Evolutionary conservation across 352 stramenopile genomes (phyloP).

Genomic region (Phytophthora citricola): DNA sequence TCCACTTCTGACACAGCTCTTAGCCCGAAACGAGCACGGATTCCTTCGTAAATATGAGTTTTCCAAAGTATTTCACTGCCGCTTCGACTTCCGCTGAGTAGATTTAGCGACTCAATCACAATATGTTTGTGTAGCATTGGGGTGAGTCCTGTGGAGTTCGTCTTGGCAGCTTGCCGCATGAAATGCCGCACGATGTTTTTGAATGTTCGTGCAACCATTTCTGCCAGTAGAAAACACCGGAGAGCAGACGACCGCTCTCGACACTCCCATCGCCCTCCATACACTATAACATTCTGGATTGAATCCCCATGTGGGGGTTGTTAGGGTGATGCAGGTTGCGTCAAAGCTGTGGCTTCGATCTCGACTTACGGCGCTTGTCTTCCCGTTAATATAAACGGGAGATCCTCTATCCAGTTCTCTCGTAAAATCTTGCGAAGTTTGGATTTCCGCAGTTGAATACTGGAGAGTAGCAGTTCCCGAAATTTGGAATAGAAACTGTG

Average conservation of each 20-base stretch:
- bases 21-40: conserved; percentile 75
- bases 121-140: conserved; percentile 55
- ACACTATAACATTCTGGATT: conserved; percentile 76
- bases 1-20: conserved; percentile 79
- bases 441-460: conserved; percentile 82
- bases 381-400: conserved; percentile 62
- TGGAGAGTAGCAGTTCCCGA: conserved; percentile 80
- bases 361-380: conserved; percentile 61
- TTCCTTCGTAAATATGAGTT: conserved; percentile 74
- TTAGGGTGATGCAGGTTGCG: conserved; percentile 67
- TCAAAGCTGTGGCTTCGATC: conserved; percentile 58
- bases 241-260: conserved; percentile 58
- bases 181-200: conserved; percentile 89
- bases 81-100: conserved; percentile 62
- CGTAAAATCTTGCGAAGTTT: conserved; percentile 84
- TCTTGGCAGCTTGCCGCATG: conserved; percentile 53
- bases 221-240: conserved; percentile 70
- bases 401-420: conserved; percentile 81
- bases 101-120: conserved; percentile 65
- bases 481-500: conserved; percentile 81
- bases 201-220: conserved; percentile 89
- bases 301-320: conserved; percentile 63
- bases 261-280: conserved; percentile 69
- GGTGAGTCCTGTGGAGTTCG: conserved; percentile 49
- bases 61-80: conserved; percentile 80